Base-by-base conservation (phyloP, 768 basidiomycete species). In the Pisolithus albus region DNA sequence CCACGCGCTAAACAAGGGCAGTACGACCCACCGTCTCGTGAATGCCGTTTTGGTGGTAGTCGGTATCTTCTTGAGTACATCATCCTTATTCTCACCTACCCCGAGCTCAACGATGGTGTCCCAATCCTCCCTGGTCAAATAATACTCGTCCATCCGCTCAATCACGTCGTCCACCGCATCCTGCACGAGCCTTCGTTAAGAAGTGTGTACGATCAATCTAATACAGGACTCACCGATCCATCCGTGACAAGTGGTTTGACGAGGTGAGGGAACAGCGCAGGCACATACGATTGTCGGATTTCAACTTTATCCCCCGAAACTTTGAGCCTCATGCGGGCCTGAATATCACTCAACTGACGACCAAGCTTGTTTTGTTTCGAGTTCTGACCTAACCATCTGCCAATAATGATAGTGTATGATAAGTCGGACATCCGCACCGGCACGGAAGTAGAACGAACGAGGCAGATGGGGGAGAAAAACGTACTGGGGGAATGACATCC, bases 331-430 rank as follows among this genome's bases (percentile, higher is more conserved):
- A 98, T 96, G 46, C 87, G 86, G 41, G 92, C 88, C 67, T 98
- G 95, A 9, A 97, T 83, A 53, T 99, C 96, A 36, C 79, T 79
- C 16, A 99, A 75, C 56, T 88, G 84, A 36, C 94, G 79, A 50
- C 64, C 74, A 0, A 97, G 77, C 61, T 95, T 96, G 56, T 62
- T 76, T 66, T 89, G 86, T 62, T 94, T 95, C 52, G 96, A 98
- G 68, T 98, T 98, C 64, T 98, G 92, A 8, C 95, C 95, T 11
- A 99, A 83, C 92, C 92, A 99, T 62, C 94, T 97, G 59, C 3
- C 39, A 23, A 56, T 38, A 16, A 13, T 15, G 47, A 18, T 19
- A 40, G 39, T 3, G 15, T 38, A 32, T 23, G 21, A 23, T 43
- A 40, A 21, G 39, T 19, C 34, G 13, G 34, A 34, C 3, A 13